Conservation (phyloP, 495 filamentous ascomycete genomes). For the Talaromyces adpressus region DNA sequence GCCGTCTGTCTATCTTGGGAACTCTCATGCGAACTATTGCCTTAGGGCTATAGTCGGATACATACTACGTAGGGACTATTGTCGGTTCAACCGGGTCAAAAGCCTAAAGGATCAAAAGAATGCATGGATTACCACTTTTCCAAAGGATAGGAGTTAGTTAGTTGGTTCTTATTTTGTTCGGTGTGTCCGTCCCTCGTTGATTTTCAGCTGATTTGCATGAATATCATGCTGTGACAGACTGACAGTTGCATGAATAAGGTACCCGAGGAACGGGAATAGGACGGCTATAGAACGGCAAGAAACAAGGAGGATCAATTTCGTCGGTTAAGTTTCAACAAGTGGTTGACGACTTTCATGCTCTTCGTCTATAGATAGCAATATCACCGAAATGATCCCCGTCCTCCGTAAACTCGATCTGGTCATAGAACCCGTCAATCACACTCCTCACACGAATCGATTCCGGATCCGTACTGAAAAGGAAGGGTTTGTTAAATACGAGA, state of each 20-base stretch:
- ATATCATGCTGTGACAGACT: background rate
- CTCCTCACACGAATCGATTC: constrained; percentile 16
- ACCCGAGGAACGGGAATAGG: background rate
- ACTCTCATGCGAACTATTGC: background rate
- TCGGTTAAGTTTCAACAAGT: background rate
- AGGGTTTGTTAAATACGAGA: constrained; percentile 1
- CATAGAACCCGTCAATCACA: constrained; percentile 16
- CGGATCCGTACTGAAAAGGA: constrained; percentile 18
- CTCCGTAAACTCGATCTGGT: constrained; percentile 13
- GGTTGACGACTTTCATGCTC: background rate
- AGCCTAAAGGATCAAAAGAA: background rate
- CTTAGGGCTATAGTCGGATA: background rate
- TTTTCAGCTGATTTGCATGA: background rate
- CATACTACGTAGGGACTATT: background rate
- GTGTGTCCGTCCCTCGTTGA: background rate
- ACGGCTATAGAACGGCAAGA: background rate
- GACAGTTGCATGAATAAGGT: background rate
- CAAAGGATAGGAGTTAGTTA: background rate
- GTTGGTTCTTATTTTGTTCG: background rate
- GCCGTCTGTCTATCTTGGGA: background rate
- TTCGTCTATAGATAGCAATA: constrained; percentile 17
- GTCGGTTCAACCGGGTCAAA: background rate
- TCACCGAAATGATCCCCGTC: constrained; percentile 17
- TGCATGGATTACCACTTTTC: background rate
- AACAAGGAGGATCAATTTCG: background rate